Evolutionary conservation across 1,284 basidiomycete genomes (phyloP), one percentile per base, ranked within the genome.

Genomic region (Ustilago shanxiensis): DNA sequence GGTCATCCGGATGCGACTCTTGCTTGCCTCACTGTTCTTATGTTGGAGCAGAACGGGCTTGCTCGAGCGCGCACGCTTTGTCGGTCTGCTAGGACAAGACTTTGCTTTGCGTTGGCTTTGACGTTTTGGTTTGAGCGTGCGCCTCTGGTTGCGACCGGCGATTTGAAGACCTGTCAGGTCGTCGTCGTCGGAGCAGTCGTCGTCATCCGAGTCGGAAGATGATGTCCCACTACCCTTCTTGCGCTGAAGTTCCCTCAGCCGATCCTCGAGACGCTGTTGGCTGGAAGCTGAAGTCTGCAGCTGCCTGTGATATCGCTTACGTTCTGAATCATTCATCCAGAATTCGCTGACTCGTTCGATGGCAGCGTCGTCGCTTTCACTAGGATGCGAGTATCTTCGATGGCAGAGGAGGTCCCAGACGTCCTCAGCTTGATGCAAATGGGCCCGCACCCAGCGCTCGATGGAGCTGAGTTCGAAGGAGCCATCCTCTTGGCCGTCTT

Each of bases 361-460:
- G 1, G 60, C 24, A 18, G 8, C 49, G 13, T 60, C 24, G 6
- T 18, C 50, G 13, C 9, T 16, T 9, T 54, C 35, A 0, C 44
- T 14, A 4, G 49, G 16, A n/a, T 28, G 44, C 2, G 60, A 65
- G 35, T 68, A 55, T 11, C 57, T 35, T 3, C 63, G 63, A 39
- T 49, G 28, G 44, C 66, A 66, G 7, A 77, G 64, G 20, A 77
- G 47, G 35, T 70, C 75, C 75, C 75, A 77, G 1, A 73, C 53
- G n/a, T 77, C 71, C 18, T 70, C 67, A 18, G 71, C 66, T 3
- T 13, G 18, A 3, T 39, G 33, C 5, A 77, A 49, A 9, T 62
- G 29, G n/a, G 66, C 37, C 20, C 56, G 50, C 3, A 67, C 33
- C 75, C 75, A 77, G 8, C 51, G 55, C 16, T 66, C 59, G 53